Evolutionary conservation across 2,329 filamentous ascomycete species (phyloP), one percentile per base, ranked within the genome.

Genomic region (Arthrocladium fulminans): DNA sequence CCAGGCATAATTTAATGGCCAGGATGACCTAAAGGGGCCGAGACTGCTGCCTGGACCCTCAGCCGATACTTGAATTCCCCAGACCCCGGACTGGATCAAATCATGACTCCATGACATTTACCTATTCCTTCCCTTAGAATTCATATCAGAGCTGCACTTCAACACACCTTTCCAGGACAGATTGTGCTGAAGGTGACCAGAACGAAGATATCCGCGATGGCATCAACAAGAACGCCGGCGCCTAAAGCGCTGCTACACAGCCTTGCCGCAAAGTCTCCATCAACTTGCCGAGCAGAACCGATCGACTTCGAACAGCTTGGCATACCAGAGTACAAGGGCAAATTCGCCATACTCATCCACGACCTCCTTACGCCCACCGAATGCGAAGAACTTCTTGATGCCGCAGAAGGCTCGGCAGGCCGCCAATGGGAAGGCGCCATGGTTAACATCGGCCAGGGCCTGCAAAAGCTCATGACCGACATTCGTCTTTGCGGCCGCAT

Each of bases 401-500:
- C 73, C 4, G 75, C 74, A 9, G 74, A 78, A 55, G 59, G 67
- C 32, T 68, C 66, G 49, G 63, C 63, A 19, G 51, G 60, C 50
- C 66, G 58, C 51, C 63, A 69, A 1, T 90, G 86, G 86, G 70
- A 73, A 43, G 76, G 79, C 1, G 86, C 86, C 0, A 73, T 86
- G 63, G 73, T 89, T 49, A 84, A 84, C 60, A 63, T 79, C 20
- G 84, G 84, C 3, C 63, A 64, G 3, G 83, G 84, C 2, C 68
- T 62, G 49, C 81, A 90, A 64, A 64, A 71, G 2, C 63, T 80
- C 35, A 66, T 73, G 3, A 69, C 74, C 1, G 73, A 79, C 7
- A 77, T 78, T 42, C 74, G 86, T 13, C 81, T 85, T 52, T 83
- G 83, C 58, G 83, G 83, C n/a, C 75, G 86, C 2, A 86, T 90